phyloP scores from a whole-genome alignment of 2,329 filamentous ascomycete species.

The Fonsecaea pugnacius region DNA sequence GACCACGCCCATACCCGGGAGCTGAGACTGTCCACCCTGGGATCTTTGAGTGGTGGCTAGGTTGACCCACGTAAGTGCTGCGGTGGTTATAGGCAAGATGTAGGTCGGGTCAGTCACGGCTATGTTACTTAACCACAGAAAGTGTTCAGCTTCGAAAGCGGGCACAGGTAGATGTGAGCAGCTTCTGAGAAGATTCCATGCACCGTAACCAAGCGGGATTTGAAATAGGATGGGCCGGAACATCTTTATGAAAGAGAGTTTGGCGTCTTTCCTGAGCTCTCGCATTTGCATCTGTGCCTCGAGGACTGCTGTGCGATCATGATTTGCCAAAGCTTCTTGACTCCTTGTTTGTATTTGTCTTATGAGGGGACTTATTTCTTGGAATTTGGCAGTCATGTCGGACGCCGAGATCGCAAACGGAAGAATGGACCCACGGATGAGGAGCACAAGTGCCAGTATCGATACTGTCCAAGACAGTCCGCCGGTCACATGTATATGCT shows the following conservation, averaged over 20 bases:
- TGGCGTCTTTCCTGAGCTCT: conserved; percentile 59
- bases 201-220: conserved; percentile 75
- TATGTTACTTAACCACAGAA: conserved; percentile 79
- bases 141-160: conserved; percentile 70
- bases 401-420: conserved; percentile 64
- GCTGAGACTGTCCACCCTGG: conserved; percentile 36
- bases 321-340: conserved; percentile 47
- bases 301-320: conserved; percentile 56
- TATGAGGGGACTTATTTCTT: conserved; percentile 62
- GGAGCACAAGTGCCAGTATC: conserved; percentile 67
- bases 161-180: conserved; percentile 83
- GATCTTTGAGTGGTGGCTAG: conserved; percentile 56
- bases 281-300: conserved; percentile 55
- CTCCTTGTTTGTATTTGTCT: conserved; percentile 63
- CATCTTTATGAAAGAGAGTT: conserved; percentile 57
- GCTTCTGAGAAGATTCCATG: conserved; percentile 74
- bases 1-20: conserved; percentile 39
- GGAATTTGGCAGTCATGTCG: conserved; percentile 66
- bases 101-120: conserved; percentile 76
- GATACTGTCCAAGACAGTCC: conserved; percentile 83
- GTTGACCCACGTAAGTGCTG: conserved; percentile 60
- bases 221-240: conserved; percentile 64
- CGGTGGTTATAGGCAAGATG: conserved; percentile 69
- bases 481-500: conserved; percentile 77
- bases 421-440: conserved; percentile 71